Base-by-base conservation (phyloP, 345 rosid species). In the Salix koriyanagi region DNA sequence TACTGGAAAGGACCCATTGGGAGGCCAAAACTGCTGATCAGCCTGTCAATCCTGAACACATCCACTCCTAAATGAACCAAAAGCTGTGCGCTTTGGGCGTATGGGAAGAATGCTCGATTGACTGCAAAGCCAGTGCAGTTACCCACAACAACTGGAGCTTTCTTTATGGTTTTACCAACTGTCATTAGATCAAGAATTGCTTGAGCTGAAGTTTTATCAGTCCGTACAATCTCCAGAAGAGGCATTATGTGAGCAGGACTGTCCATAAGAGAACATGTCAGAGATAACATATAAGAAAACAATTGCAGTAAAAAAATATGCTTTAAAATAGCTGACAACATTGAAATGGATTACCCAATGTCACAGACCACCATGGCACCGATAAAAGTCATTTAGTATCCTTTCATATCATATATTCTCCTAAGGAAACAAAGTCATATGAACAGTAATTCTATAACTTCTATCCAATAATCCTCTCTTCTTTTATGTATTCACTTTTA, bases 161-260 rank as follows among this genome's bases (percentile, higher is more conserved):
- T 96, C 89, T 90, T 92, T 86, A 91, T 93, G 74, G 78, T 76
- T 77, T 92, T 96, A 62, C 98, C 97, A 71, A 92, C 85, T 25
- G 94, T 67, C 92, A 93, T 88, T 83, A 96, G 96, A 89, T 96
- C 98, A 67, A 96, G 89, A 80, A 92, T 91, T 61, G 84, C 93
- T 85, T 96, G 98, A 16, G 95, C 88, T 68, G 97, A 93, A 75
- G 98, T 96, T 71, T 81, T 92, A 67, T 90, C 85, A 16, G 98
- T 84, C 71, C 95, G 85, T 64, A 96, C 97, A 75, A 93, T 93
- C 92, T 96, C 99, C 76, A 93, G 87, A 79, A 96, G 94, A 67
- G 99, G 89, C 99, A 93, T 96, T 76, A 93, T 83, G 83, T 96
- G 98, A 65, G 99, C 99, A 72, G 99, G 99, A 81, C 97, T 94